A percentile compares a stretch with the other conserved stretches of the same genome.
phyloP scores from a whole-genome alignment of 768 basidiomycete species.

The Russula abietina region DNA sequence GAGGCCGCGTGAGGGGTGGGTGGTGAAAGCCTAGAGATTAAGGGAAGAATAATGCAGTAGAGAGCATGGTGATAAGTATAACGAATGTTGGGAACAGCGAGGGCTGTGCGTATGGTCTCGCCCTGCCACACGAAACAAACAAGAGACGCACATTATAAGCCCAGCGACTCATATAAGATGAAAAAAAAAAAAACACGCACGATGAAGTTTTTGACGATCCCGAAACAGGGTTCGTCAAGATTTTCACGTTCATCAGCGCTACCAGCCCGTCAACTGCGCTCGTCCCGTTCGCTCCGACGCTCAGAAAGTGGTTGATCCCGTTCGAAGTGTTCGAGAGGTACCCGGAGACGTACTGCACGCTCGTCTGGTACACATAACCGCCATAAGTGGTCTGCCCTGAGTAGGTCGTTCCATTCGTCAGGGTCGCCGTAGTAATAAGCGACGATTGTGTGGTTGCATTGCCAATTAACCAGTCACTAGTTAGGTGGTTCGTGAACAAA shows the following conservation, averaged over 20 bases:
- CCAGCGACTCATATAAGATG: neutral
- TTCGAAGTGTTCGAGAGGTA: conserved; percentile 59
- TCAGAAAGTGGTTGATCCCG: conserved; percentile 61
- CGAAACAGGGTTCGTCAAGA: conserved; percentile 39
- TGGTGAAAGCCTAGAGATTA: neutral
- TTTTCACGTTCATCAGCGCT: conserved; percentile 67
- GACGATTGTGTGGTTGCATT: conserved; percentile 56
- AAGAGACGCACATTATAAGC: neutral
- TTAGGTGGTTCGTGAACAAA: neutral
- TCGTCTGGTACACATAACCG: conserved; percentile 69
- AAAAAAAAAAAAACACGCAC: conserved; percentile 21
- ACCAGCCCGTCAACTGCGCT: conserved; percentile 78
- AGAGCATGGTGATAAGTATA: neutral
- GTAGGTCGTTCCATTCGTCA: conserved; percentile 56
- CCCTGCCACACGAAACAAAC: neutral
- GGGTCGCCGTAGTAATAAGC: conserved; percentile 37
- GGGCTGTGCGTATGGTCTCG: neutral
- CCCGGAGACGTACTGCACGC: conserved; percentile 62
- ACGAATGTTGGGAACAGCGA: neutral
- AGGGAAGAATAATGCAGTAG: conserved; percentile 3
- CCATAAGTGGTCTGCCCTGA: conserved; percentile 56
- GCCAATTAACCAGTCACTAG: conserved; percentile 80
- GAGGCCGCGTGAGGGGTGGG: too few relatives aligned
- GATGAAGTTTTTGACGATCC: conserved; percentile 9
- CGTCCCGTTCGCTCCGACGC: conserved; percentile 45